Evolutionary conservation across 345 rosid genomes (phyloP), one percentile per base, ranked within the genome.

Genomic region (Sonneratia alba): DNA sequence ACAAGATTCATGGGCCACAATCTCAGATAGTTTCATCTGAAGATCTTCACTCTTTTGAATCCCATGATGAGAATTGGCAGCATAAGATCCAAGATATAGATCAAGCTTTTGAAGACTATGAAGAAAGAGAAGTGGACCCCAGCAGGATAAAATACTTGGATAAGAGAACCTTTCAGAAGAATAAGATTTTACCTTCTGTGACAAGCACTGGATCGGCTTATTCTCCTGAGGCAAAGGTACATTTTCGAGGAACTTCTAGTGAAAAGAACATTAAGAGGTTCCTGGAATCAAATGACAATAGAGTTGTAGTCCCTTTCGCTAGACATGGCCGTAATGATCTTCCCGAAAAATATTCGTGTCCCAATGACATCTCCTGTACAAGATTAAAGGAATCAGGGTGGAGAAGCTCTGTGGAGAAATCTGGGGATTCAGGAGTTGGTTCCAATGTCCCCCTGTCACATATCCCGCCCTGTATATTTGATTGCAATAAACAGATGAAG

Each of bases 261-360:
- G 66, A 48, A 66, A 84, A 75, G 74, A 72, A 66, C 73, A 76
- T 76, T 11, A 82, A 76, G 73, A 82, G 69, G 63, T 66, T 45
- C 67, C 72, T 70, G 49, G 81, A 79, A 79, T 67, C 70, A 24
- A 81, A 76, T 66, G 69, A 27, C 24, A 6, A 85, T 43, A 78
- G 83, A 56, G 81, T 82, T 18, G 76, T 81, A 64, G 79, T 83
- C 55, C 85, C 81, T 75, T 72, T 77, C 71, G 88, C 89, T 24
- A 79, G 80, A 72, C 82, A 79, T 77, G 76, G 68, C 61, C 77
- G 83, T 32, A 76, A 75, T 67, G 77, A 51, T 43, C 78, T 77
- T 65, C 76, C 86, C 19, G 79, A 72, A 65, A 74, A 73, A 68
- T 61, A 81, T 70, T 76, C 78, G 70, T 59, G 72, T 75, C 72